Evolutionary conservation across 441 rosid genomes (phyloP), one percentile per base, ranked within the genome.

Genomic region (Biscutella auriculata): DNA sequence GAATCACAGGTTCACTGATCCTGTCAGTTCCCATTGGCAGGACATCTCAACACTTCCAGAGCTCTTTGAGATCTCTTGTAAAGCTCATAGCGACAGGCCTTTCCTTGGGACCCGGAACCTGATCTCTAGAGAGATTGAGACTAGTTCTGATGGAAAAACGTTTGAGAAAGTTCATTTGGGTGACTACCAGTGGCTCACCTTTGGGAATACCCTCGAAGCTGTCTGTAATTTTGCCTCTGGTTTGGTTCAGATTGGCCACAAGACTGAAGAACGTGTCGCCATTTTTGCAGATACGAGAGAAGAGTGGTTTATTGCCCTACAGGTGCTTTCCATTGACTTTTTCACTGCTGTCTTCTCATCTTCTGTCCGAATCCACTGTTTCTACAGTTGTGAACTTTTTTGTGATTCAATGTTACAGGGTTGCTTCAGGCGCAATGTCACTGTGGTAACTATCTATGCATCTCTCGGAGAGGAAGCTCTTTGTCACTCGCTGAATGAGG

Each of bases 121-220:
- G 57, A 77, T 94, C 48, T 74, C 87, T 8, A 82, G 70, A 53
- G 99, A 85, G 69, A 60, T 57, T 48, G 84, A 87, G 76, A 79
- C 81, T 34, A 46, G 60, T 40, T 55, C 62, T 2, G 91, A 84
- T 29, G 97, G 97, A 10, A 80, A 77, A 69, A 42, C 84, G 6
- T 85, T 90, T 43, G 96, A 94, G 87, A 94, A 90, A 72, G 83
- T 90, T 69, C 97, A 87, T 76, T 67, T 94, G 68, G 99, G 97
- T 57, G 97, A 90, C 11, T 94, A 94, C 37, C 75, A 87, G 58
- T 94, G 97, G 96, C 62, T 80, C 7, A 87, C 81, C 3, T 94
- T 83, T 64, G 79, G 66, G 14, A 53, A 67, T 30, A 85, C 80
- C 13, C 85, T 87, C 39, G 79, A 84, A 45, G 66, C 64, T 34